phyloP scores from a whole-genome alignment of 2,329 filamentous ascomycete genomes.

The Eutypa lata region DNA sequence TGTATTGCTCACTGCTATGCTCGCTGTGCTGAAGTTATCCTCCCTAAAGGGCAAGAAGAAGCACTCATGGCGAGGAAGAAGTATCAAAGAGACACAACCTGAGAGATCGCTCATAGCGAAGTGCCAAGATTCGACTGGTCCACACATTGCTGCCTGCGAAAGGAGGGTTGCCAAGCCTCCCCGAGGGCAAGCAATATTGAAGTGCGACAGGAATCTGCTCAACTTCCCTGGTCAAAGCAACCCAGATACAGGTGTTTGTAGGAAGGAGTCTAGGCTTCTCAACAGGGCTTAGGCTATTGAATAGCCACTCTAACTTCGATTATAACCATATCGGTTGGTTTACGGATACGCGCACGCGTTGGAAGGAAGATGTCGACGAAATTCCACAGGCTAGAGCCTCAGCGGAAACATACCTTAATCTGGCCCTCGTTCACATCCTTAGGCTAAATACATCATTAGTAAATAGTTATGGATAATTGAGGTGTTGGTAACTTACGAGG shows the following conservation, averaged over 20 bases:
- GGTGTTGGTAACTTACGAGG: constrained; percentile 63
- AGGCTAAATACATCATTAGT: constrained; percentile 55
- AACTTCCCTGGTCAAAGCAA: constrained; percentile 47
- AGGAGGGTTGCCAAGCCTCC: constrained; percentile 54
- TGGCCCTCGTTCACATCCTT: constrained; percentile 93
- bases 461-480: constrained; percentile 5
- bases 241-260: constrained; percentile 17
- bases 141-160: constrained; percentile 21
- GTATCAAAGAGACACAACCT: constrained; percentile 8
- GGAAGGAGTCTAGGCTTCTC: constrained; percentile 37
- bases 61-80: constrained; percentile 3
- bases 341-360: constrained; percentile 28
- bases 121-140: constrained; percentile 24
- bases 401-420: constrained; percentile 99
- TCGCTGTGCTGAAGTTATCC: constrained; percentile 37
- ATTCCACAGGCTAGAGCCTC: constrained; percentile 68
- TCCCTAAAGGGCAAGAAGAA: constrained; percentile 19
- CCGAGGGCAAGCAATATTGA: constrained; percentile 36
- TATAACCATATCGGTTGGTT: constrained; percentile 26
- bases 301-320: constrained; percentile 15
- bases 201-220: constrained; percentile 56
- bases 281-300: constrained; percentile 18
- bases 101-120: constrained; percentile 15
- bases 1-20: constrained; percentile 51
- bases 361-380: constrained; percentile 60